phyloP scores from a whole-genome alignment of 768 basidiomycete genomes.

The Suillus occidentalis region DNA sequence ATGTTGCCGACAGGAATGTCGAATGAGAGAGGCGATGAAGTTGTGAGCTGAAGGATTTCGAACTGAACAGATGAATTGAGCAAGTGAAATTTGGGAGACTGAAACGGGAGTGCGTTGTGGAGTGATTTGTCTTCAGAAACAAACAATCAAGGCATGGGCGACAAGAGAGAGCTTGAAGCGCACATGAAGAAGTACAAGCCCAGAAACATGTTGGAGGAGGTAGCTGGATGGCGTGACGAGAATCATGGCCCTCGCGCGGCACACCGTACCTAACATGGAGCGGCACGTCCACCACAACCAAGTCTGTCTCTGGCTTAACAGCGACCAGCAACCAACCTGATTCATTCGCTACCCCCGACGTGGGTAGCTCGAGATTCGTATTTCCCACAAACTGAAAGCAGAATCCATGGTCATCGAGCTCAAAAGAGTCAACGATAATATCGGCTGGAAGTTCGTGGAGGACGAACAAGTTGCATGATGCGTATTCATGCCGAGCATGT shows the following conservation, averaged over 20 bases:
- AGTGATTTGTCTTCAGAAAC: conserved; percentile 10
- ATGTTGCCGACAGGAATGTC: conserved; percentile 37
- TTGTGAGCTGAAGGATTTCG: conserved; percentile 7
- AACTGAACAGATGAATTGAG: conserved; percentile 21
- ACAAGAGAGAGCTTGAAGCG: conserved; percentile 4
- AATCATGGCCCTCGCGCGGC: conserved; percentile 18
- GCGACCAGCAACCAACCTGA: conserved; percentile 32
- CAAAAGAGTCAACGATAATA: conserved; percentile 46
- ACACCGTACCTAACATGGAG: conserved; percentile 45
- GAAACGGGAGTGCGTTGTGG: conserved; percentile 11
- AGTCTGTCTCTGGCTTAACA: conserved; percentile 17
- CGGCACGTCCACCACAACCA: conserved; percentile 35
- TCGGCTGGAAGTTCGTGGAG: conserved; percentile 37
- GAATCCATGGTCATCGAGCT: conserved; percentile 36
- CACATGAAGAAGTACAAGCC: conserved; percentile 30
- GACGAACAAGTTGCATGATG: conserved; percentile 32
- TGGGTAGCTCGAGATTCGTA: conserved; percentile 44
- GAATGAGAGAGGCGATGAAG: conserved; percentile 7
- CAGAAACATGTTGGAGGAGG: conserved; percentile 32
- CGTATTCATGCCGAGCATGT: conserved; percentile 6
- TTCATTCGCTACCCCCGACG: conserved; percentile 31
- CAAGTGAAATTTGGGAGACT: conserved; percentile 24
- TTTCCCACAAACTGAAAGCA: conserved; percentile 37
- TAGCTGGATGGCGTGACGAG: conserved; percentile 23
- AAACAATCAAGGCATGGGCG: neutral